Conservation (phyloP, 805 yeast species). For the Cyberlindnera subsufficiens region DNA sequence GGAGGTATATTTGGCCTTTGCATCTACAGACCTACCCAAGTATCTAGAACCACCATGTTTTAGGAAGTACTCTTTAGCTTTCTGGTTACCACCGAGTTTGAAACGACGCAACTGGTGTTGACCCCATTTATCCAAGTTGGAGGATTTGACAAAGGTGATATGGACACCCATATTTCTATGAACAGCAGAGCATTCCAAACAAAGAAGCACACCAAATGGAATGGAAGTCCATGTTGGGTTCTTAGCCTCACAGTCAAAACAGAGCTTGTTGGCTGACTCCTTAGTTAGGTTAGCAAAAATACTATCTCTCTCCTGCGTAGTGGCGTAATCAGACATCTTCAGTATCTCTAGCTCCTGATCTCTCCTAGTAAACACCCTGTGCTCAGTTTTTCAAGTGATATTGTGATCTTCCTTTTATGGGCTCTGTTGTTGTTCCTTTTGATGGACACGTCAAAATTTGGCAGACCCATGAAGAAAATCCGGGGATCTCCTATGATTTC, state of each 20-base stretch:
- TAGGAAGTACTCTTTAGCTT: constrained; percentile 74
- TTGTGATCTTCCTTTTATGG: too few species aligned
- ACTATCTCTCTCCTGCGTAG: constrained; percentile 18
- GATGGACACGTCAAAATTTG: neutral
- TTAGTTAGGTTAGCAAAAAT: constrained; percentile 28
- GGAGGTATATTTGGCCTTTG: constrained; percentile 74
- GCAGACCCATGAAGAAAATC: too few species aligned
- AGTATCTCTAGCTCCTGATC: neutral
- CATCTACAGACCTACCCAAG: constrained; percentile 51
- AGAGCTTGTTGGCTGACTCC: constrained; percentile 69
- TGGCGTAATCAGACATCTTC: constrained; percentile 3
- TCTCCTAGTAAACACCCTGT: too few species aligned
- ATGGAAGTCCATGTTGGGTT: constrained; percentile 99
- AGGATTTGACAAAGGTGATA: constrained; percentile 88
- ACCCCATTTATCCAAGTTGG: constrained; percentile 92
- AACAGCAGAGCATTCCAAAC: constrained; percentile 92
- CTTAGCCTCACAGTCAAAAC: constrained; percentile 91
- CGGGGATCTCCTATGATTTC: too few species aligned
- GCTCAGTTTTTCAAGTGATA: too few species aligned
- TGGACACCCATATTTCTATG: constrained; percentile 97
- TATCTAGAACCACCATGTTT: constrained; percentile 82
- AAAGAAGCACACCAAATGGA: constrained; percentile 88
- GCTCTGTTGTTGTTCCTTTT: neutral
- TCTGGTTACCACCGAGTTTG: constrained; percentile 90
- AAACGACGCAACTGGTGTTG: constrained; percentile 83